Percentiles rank a stretch among this genome's conserved stretches.
Conservation (phyloP, 2,329 filamentous ascomycete species). For the Aspergillus niger region DNA sequence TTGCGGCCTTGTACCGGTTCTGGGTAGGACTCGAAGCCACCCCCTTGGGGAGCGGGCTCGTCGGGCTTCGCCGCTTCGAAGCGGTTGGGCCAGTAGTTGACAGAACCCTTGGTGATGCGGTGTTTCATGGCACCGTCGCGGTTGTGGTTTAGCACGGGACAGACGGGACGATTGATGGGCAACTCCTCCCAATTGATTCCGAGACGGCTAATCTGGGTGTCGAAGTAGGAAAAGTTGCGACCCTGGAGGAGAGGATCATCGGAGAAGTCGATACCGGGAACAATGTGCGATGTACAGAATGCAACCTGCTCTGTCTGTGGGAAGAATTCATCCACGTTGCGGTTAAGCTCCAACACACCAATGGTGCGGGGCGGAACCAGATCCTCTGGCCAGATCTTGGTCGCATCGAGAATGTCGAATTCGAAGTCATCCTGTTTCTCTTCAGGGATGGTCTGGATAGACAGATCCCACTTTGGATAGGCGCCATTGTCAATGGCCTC, state of each 20-base stretch:
- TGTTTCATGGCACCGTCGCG: conserved; percentile 73
- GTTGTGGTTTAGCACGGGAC: conserved; percentile 74
- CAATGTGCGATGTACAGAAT: conserved; percentile 78
- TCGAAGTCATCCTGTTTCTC: conserved; percentile 74
- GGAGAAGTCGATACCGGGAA: conserved; percentile 75
- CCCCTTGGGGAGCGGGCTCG: conserved; percentile 56
- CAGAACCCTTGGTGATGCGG: conserved; percentile 69
- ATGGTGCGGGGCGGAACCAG: conserved; percentile 73
- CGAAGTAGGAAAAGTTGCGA: conserved; percentile 65
- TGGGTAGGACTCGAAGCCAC: conserved; percentile 69
- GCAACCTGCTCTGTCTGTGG: conserved; percentile 79
- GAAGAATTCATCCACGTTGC: conserved; percentile 79
- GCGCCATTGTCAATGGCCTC: conserved; percentile 71
- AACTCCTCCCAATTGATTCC: conserved; percentile 76
- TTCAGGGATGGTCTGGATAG: conserved; percentile 74
- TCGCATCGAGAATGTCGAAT: conserved; percentile 81
- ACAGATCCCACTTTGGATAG: conserved; percentile 77
- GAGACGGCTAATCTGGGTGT: conserved; percentile 63
- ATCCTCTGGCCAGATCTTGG: conserved; percentile 83
- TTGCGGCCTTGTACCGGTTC: conserved; percentile 71
- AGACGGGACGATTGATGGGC: conserved; percentile 74
- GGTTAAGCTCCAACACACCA: conserved; percentile 76
- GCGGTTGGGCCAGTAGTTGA: conserved; percentile 80
- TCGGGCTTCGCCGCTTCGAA: conserved; percentile 64
- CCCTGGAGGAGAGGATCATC: conserved; percentile 75